Evolutionary conservation across 2,329 filamentous ascomycete genomes (phyloP), one percentile per base, ranked within the genome.

Genomic region (Claviceps pazoutovae): DNA sequence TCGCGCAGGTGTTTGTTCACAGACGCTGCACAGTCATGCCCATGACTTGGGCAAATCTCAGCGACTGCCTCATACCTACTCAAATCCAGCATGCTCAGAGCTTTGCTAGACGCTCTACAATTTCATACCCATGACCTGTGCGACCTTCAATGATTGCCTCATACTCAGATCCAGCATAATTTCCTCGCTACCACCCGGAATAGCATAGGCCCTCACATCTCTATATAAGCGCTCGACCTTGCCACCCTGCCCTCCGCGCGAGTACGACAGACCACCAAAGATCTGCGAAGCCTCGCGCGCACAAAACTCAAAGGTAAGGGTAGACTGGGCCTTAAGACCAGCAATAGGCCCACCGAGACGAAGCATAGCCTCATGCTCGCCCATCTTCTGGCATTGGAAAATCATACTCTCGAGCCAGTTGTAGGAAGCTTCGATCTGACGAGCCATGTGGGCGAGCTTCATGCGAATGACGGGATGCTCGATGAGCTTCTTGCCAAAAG

Each of bases 111-210:
- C 26, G 14, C 13, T 54, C 66, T 82, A 97, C 67, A 98, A 66
- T 78, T 96, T 98, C 91, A 97, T 96, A 9, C 93, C 93, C 67
- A 95, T 74, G 56, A 83, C 83, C 77, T 96, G 84, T 60, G 89
- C 87, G 51, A 98, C 93, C 67, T 81, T 83, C 74, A 95, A 67
- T 56, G 84, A 86, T 75, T 96, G 90, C 60, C 91, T 78, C 68
- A 98, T 95, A 71, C 88, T 95, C 63, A 98, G 70, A 68, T 98
- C 93, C 58, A 97, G 74, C 93, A 98, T 98, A 58, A 98, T 98
- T 78, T 98, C 93, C 73, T 98, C 91, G 58, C 83, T 88, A 23
- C 93, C 93, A 62, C 93, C 93, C 3, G 93, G 93, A 60, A 98
- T 91, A 56, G 93, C 91, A 68, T 98, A 97, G 0, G 93, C 93